A percentile compares a stretch with the other conserved stretches of the same genome.
phyloP scores from a whole-genome alignment of 345 rosid genomes.

The Luvunga scandens region DNA sequence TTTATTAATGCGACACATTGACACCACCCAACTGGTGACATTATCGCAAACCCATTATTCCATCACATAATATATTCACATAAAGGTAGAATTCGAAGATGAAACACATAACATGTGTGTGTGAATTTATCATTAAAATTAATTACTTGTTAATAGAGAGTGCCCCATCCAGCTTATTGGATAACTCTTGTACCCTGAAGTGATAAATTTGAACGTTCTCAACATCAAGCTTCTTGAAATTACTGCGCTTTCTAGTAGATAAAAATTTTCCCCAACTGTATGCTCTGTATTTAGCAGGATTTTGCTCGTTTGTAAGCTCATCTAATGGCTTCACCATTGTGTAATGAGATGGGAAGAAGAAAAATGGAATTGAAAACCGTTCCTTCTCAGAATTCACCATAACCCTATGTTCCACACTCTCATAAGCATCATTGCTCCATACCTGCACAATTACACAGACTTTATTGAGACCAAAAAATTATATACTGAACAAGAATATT shows the following conservation, averaged over 20 bases:
- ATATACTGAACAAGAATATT: not conserved
- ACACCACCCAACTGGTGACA: too few species aligned
- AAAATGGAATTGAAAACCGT: slow-evolving; percentile 44
- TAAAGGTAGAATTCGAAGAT: too few species aligned
- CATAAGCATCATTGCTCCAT: slow-evolving; percentile 49
- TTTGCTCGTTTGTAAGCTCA: slow-evolving; percentile 28
- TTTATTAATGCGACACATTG: too few species aligned
- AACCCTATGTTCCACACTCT: slow-evolving; percentile 49
- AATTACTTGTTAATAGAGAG: not conserved
- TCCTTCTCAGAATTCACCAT: slow-evolving; percentile 41
- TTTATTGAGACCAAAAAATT: not conserved
- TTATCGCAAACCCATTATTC: too few species aligned
- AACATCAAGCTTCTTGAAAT: slow-evolving; percentile 40
- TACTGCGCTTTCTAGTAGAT: slow-evolving; percentile 27
- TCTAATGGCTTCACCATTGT: slow-evolving; percentile 13
- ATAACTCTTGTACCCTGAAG: slow-evolving; percentile 20
- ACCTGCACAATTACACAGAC: slow-evolving; percentile 23
- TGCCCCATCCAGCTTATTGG: not conserved
- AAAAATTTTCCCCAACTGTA: slow-evolving; percentile 43
- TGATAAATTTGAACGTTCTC: slow-evolving; percentile 44
- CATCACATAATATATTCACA: too few species aligned
- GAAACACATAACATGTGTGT: too few species aligned
- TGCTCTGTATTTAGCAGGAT: slow-evolving; percentile 30
- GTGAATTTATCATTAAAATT: too few species aligned
- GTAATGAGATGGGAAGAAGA: slow-evolving; percentile 37